Evolutionary conservation across 352 stramenopile genomes (phyloP).

Genomic region (Globisporangium heterothallicum): DNA sequence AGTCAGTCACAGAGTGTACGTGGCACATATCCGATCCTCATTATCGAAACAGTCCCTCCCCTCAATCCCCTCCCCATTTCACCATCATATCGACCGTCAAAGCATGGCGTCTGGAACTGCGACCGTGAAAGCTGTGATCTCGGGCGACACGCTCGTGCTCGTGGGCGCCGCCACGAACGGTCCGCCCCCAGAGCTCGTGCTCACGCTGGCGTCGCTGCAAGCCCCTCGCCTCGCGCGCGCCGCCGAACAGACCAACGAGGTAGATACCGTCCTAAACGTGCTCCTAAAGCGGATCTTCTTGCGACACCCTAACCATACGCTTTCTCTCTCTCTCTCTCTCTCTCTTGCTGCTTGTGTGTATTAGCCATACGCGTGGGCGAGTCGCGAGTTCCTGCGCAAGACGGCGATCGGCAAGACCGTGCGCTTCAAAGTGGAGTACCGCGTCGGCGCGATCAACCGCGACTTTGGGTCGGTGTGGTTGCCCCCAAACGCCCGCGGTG

Average conservation of each 20-base stretch:
- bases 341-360: constrained; percentile 43
- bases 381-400: constrained; percentile 95
- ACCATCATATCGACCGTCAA: not conserved
- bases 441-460: constrained; percentile 68
- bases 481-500: constrained; percentile 44
- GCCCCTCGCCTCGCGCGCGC: constrained; percentile 88
- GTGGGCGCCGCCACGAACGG: constrained; percentile 84
- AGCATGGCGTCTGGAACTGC: constrained; percentile 81
- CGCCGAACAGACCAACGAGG: constrained; percentile 60
- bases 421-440: constrained; percentile 94
- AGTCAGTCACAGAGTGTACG: not conserved
- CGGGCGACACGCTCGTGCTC: constrained; percentile 96
- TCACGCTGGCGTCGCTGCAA: constrained; percentile 94
- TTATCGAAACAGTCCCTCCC: constrained; percentile 6
- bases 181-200: constrained; percentile 91
- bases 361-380: constrained; percentile 94
- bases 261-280: constrained; percentile 7
- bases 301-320: too few species aligned
- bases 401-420: constrained; percentile 95
- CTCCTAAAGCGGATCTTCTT: not conserved
- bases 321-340: constrained; percentile 1
- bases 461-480: constrained; percentile 84
- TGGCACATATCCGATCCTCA: constrained; percentile 3
- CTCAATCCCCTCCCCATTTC: constrained; percentile 3
- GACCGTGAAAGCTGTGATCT: constrained; percentile 97